Evolutionary conservation across 169 alveolate species (phyloP), one percentile per base, ranked within the genome.

Genomic region (Plasmodium billcollinsi): DNA sequence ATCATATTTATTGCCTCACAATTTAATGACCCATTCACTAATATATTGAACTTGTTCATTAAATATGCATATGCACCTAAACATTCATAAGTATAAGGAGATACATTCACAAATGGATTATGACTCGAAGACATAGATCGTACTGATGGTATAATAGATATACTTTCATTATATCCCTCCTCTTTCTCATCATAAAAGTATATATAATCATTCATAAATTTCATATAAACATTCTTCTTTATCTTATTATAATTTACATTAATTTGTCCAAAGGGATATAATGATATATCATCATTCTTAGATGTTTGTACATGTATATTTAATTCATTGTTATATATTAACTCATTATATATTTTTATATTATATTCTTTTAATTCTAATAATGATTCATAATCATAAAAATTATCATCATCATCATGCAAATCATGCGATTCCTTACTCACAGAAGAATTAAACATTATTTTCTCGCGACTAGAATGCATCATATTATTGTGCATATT

Each of bases 1-100:
- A 86, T 70, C 88, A 86, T 86, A 29, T 86, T 59, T 43, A 86
- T 21, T 12, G 83, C 92, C 20, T 86, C 92, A 72, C 92, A 86
- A 21, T 86, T 86, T 11, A 86, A 43, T 3, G 67, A 45, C 3
- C 26, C 74, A 63, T 86, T 73, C 56, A 86, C 92, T 20, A 86
- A 67, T 20, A 86, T 86, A 62, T 86, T 86, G 33, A 86, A 86
- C 26, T 73, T 86, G 50, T 86, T 86, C 74, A 86, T 72, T 71
- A 86, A 61, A 29, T 86, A 86, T 33, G 88, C 92, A 52, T 86
- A 86, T 9, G 88, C 92, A 1, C 92, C 92, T 24, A 86, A 59
- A 14, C 92, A 86, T 15, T 86, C 92, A 29, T 86, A 86, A 7
- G 61, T 63, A 66, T 86, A 72, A 6, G 72, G 73, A 26, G 92